Evolutionary conservation across 2,329 filamentous ascomycete genomes (phyloP), one percentile per base, ranked within the genome.

Genomic region (Claviceps capensis): DNA sequence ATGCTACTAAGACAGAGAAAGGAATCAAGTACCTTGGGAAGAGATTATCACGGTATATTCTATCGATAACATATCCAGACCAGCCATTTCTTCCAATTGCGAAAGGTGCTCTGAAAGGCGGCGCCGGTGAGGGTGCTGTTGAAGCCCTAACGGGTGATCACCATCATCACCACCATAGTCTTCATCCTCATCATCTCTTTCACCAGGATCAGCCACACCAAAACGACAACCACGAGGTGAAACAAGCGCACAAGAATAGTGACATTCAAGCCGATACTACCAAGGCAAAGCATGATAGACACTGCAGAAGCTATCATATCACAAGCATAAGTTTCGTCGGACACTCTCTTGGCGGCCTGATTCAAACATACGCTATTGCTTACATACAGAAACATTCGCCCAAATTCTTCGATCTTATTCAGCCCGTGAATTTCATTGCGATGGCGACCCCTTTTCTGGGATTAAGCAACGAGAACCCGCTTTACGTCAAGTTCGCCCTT

Each of bases 1-100:
- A 97, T 65, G 88, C 87, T 7, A 88, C 88, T 37, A 84, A 86
- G 53, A 98, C 93, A 2, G 93, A 98, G 69, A 83, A 85, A 57
- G 93, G 93, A 16, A 97, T 98, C 62, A 95, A 97, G 66, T 98
- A 95, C 66, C 78, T 98, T 5, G 93, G 93, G 19, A 97, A 97
- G 66, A 81, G 93, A 49, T 78, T 98, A 26, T 93, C 93, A 19
- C 90, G 90, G 71, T 95, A 91, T 64, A 81, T 97, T 34, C 74
- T 98, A 44, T 79, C 84, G 50, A 83, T 95, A 71, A 95, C 91
- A 34, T 95, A 95, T 63, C 93, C 93, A 0, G 89, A 96, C 62
- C 90, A 97, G 61, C 89, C 91, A 4, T 95, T 84, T 61, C 73
- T 90, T 1, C 90, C 91, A 0, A 70, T 73, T 23, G 67, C 71